Evolutionary conservation across 805 yeast genomes (phyloP).

Genomic region (Wickerhamomyces chaumierensis): DNA sequence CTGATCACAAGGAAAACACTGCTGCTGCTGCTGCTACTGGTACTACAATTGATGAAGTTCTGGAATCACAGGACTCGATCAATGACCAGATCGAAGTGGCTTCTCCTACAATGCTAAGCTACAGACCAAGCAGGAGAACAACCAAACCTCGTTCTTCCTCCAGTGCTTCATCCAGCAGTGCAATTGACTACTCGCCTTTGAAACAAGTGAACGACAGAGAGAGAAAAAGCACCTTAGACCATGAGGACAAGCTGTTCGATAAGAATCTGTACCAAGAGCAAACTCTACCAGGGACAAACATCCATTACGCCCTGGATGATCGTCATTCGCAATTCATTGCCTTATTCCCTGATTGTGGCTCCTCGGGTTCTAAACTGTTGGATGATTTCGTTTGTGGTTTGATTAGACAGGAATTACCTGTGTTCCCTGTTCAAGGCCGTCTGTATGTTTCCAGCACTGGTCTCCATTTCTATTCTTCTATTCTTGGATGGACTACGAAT

Average conservation of each 20-base stretch:
- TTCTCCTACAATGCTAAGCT: conserved; percentile 18
- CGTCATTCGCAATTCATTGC: conserved; percentile 71
- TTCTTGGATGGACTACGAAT: conserved; percentile 86
- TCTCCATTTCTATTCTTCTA: conserved; percentile 76
- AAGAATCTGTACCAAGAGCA: conserved; percentile 45
- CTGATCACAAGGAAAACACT: not conserved
- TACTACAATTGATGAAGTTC: not conserved
- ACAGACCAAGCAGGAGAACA: conserved; percentile 9
- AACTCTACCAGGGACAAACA: conserved; percentile 42
- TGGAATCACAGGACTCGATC: no score
- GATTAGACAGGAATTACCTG: conserved; percentile 60
- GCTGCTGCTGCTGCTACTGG: conserved; percentile 2
- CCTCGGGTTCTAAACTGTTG: conserved; percentile 52
- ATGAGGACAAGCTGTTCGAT: conserved; percentile 11
- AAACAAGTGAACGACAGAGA: conserved; percentile 5
- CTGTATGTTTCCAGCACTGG: conserved; percentile 69
- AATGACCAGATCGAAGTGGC: not conserved
- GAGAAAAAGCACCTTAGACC: conserved; percentile 3
- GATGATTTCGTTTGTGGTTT: conserved; percentile 90
- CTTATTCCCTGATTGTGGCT: conserved; percentile 55
- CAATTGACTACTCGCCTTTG: conserved; percentile 11
- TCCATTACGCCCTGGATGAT: conserved; percentile 50
- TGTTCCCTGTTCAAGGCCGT: conserved; percentile 57
- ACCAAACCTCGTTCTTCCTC: conserved; percentile 10
- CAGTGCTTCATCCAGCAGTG: conserved; percentile 9